Percentiles rank a stretch among this genome's conserved stretches.
Evolutionary conservation across 2,329 filamentous ascomycete genomes (phyloP).

Genomic region (Phaeosphaeria sp.): DNA sequence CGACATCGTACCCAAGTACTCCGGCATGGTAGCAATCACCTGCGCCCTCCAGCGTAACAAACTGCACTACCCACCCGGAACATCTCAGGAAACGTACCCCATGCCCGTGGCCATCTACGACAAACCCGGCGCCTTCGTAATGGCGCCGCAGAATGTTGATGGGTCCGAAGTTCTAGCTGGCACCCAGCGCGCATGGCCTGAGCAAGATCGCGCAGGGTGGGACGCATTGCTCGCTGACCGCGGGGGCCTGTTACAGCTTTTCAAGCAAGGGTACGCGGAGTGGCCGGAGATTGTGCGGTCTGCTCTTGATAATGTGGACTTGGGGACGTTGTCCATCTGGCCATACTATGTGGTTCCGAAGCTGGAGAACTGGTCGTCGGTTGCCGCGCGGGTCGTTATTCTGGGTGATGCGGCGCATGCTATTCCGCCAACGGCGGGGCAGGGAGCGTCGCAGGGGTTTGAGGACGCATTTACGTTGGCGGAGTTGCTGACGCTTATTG

Average conservation of each 20-base stretch:
- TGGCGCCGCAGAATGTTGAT: conserved; percentile 46
- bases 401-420: conserved; percentile 70
- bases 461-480: conserved; percentile 54
- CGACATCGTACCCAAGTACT: conserved; percentile 57
- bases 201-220: conserved; percentile 43
- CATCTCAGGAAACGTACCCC: conserved; percentile 12
- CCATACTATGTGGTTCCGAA: conserved; percentile 32
- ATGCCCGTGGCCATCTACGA: conserved; percentile 44
- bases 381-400: conserved; percentile 52
- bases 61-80: conserved; percentile 6
- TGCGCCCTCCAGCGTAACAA: conserved; percentile 30
- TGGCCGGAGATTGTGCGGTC: conserved; percentile 22
- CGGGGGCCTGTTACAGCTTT: conserved; percentile 16
- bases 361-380: conserved; percentile 51
- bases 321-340: conserved; percentile 23
- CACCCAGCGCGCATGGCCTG: conserved; percentile 42
- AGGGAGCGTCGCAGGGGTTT: conserved; percentile 65
- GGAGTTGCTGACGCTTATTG: conserved; percentile 28
- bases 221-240: conserved; percentile 41
- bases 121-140: conserved; percentile 47
- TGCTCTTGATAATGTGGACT: conserved; percentile 17
- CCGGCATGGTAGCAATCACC: conserved; percentile 54
- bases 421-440: conserved; percentile 65
- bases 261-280: conserved; percentile 11
- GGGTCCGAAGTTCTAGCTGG: conserved; percentile 46